Evolutionary conservation across 495 filamentous ascomycete genomes (phyloP).

Genomic region (Hypoxylon fuscum): DNA sequence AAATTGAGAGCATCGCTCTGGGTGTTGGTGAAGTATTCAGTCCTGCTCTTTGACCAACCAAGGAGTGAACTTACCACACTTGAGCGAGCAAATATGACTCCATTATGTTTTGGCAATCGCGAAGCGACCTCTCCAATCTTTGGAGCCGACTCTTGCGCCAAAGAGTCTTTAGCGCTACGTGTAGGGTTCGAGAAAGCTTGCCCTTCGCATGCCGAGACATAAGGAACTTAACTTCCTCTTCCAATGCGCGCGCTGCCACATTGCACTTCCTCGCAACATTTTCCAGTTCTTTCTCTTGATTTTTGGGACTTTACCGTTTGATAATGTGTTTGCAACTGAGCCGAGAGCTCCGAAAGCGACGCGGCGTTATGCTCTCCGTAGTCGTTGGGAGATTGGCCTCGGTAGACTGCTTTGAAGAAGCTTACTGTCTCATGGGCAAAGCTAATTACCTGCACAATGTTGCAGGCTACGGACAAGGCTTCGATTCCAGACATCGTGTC

Average conservation of each 20-base stretch:
- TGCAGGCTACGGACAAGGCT: slow-evolving; percentile 31
- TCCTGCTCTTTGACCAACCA: background rate
- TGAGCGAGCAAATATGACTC: slow-evolving; percentile 20
- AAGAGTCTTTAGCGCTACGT: slow-evolving; percentile 2
- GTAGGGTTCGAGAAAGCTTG: slow-evolving; percentile 1
- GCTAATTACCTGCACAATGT: slow-evolving; percentile 28
- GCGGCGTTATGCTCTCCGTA: background rate
- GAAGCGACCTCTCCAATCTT: slow-evolving; percentile 20
- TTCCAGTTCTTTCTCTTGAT: slow-evolving; percentile 14
- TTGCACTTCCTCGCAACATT: slow-evolving; percentile 27
- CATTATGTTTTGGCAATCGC: slow-evolving; percentile 19
- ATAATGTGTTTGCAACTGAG: slow-evolving; percentile 15
- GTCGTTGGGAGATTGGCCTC: slow-evolving; percentile 8
- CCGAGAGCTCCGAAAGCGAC: slow-evolving; percentile 9
- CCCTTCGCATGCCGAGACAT: slow-evolving; percentile 5
- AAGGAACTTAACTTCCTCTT: slow-evolving; percentile 17
- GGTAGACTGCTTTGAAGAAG: slow-evolving; percentile 14
- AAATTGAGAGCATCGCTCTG: slow-evolving; percentile 26
- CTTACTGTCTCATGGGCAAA: slow-evolving; percentile 24
- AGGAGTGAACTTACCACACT: slow-evolving; percentile 21
- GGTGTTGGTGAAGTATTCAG: slow-evolving; percentile 2
- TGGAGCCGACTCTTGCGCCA: slow-evolving; percentile 16
- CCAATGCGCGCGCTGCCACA: slow-evolving; percentile 7
- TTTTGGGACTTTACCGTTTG: background rate
- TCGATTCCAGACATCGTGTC: slow-evolving; percentile 38